Percentiles rank a stretch among this genome's conserved stretches.
Conservation (phyloP, 176 grass and related monocot species). For the Coix lacrymajobi region DNA sequence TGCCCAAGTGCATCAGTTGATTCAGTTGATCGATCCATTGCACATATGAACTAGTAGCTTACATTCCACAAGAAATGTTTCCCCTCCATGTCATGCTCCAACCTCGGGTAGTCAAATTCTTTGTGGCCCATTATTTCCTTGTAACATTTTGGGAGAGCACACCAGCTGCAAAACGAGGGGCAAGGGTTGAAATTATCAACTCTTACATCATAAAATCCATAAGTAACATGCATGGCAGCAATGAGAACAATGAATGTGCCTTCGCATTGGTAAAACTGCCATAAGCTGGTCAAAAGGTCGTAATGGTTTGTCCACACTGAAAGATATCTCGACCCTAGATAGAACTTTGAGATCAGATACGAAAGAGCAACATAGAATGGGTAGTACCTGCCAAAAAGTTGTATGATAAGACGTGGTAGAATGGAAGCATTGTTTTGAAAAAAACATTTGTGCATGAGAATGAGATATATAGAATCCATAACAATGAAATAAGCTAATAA, state of each 20-base stretch:
- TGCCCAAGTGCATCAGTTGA: neutral
- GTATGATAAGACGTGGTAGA: neutral
- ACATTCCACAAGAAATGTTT: slow-evolving; percentile 47
- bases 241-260: neutral
- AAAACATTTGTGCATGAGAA: no score
- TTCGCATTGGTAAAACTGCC: slow-evolving; percentile 41
- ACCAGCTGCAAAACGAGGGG: slow-evolving; percentile 4
- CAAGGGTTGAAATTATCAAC: no score
- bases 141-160: slow-evolving; percentile 31
- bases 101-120: neutral
- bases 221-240: neutral
- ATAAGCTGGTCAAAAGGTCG: slow-evolving; percentile 64
- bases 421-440: neutral
- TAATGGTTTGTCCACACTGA: slow-evolving; percentile 34
- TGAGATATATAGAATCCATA: neutral
- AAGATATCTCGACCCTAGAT: slow-evolving; percentile 26
- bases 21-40: neutral
- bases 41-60: neutral
- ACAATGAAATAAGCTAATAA: no score
- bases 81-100: slow-evolving; percentile 40
- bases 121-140: slow-evolving; percentile 23
- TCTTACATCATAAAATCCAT: neutral
- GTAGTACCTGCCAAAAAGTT: slow-evolving; percentile 39
- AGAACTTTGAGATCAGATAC: slow-evolving; percentile 48
- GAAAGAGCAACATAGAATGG: slow-evolving; percentile 46